Conservation (phyloP, 1,284 basidiomycete species). For the Sparassis latifolia region DNA sequence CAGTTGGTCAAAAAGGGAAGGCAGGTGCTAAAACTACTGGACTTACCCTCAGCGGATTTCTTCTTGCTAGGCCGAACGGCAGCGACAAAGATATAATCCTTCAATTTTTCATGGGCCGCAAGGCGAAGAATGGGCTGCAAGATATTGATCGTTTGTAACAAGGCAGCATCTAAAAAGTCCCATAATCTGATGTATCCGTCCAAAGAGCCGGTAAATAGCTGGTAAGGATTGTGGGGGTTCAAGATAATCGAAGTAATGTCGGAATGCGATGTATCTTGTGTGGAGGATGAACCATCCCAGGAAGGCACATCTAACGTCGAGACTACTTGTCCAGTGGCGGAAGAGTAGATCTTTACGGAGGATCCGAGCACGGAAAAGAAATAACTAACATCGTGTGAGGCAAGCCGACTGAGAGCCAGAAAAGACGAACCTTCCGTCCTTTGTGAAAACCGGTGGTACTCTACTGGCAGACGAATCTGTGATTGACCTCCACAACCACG, state of each 20-base stretch:
- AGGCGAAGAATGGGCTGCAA: constrained; percentile 71
- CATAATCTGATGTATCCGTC: constrained; percentile 86
- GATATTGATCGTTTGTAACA: constrained; percentile 71
- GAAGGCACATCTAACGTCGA: constrained; percentile 61
- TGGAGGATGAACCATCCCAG: constrained; percentile 38
- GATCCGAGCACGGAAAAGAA: constrained; percentile 80
- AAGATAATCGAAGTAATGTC: constrained; percentile 75
- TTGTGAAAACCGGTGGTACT: constrained; percentile 74
- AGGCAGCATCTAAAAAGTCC: constrained; percentile 86
- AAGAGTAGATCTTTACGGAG: constrained; percentile 79
- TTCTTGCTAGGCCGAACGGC: constrained; percentile 47
- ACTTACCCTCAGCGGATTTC: constrained; percentile 39
- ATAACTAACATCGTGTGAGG: constrained; percentile 47
- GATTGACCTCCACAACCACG: constrained; percentile 69
- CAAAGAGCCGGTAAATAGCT: constrained; percentile 81
- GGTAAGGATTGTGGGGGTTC: constrained; percentile 84
- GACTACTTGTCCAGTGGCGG: constrained; percentile 67
- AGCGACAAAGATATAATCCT: constrained; percentile 66
- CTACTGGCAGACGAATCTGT: constrained; percentile 65
- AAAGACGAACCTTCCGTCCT: constrained; percentile 71
- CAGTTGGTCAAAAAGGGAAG: too few relatives aligned
- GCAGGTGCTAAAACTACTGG: too few relatives aligned
- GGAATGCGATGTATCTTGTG: constrained; percentile 15
- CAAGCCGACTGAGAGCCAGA: constrained; percentile 6
- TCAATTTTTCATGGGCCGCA: constrained; percentile 60